Conservation (phyloP, 208 protist species). For the Angomonas deanei region DNA sequence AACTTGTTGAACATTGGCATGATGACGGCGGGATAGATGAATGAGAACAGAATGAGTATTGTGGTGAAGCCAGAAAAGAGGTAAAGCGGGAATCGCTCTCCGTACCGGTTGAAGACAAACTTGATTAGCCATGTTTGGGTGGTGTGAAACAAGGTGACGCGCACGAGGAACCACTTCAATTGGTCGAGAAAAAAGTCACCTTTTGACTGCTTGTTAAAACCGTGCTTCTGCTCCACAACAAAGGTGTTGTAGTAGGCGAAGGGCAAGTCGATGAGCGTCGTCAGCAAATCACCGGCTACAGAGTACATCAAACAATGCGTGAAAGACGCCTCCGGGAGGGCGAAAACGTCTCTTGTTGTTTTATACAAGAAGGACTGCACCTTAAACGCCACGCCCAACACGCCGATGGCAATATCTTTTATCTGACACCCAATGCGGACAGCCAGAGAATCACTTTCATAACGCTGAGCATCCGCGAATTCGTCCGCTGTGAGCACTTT, state of each 20-base stretch:
- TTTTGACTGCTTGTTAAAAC: slow-evolving; percentile 81
- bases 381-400: slow-evolving; percentile 26
- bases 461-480: too few relatives aligned
- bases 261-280: slow-evolving; percentile 45
- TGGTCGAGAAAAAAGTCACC: slow-evolving; percentile 65
- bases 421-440: too few relatives aligned
- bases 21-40: slow-evolving; percentile 72
- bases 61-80: slow-evolving; percentile 31
- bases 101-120: slow-evolving; percentile 59
- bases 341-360: slow-evolving; percentile 8
- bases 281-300: slow-evolving; percentile 26
- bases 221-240: slow-evolving; percentile 79
- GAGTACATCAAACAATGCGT: slow-evolving; percentile 44
- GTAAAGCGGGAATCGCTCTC: slow-evolving; percentile 76
- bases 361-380: slow-evolving; percentile 39
- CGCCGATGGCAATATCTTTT: slow-evolving; percentile 27
- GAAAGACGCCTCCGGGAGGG: slow-evolving; percentile 36
- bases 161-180: slow-evolving; percentile 53
- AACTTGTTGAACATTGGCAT: slow-evolving; percentile 89
- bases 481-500: too few relatives aligned
- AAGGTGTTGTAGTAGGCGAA: slow-evolving; percentile 76
- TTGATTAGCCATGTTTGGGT: slow-evolving; percentile 45
- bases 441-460: too few relatives aligned
- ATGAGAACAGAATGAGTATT: slow-evolving; percentile 20
- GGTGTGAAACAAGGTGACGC: slow-evolving; percentile 36